Evolutionary conservation across 2,329 filamentous ascomycete genomes (phyloP), one percentile per base, ranked within the genome.

Genomic region (Verticillium zaregamsianum): DNA sequence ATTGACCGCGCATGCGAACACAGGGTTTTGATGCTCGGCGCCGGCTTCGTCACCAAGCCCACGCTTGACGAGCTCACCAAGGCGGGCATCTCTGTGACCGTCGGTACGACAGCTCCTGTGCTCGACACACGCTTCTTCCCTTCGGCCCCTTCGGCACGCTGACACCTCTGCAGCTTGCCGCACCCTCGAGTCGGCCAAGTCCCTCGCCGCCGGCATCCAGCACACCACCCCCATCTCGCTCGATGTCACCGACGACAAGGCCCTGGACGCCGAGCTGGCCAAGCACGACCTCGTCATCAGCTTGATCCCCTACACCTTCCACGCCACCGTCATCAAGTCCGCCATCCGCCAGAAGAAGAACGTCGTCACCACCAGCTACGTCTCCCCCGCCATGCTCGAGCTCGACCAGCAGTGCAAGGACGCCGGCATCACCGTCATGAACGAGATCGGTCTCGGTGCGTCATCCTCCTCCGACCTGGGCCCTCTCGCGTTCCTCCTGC

Each of bases 341-440:
- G 94, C 93, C 66, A 97, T 98, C 79, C 86, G 89, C 71, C 86
- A 89, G 71, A 97, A 97, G 90, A 97, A 94, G 85, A 82, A 98
- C 81, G 93, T 98, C 64, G 93, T 98, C 72, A 97, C 94, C 63
- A 97, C 94, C 33, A 92, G 88, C 67, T 98, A 98, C 74, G 91
- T 97, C 68, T 96, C 91, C 5, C 92, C 92, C 3, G 91, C 92
- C 67, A 97, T 97, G 93, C 78, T 89, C 79, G 94, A 93, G 81
- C 87, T 98, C 58, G 90, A 97, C 71, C 82, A 88, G 70, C 81
- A 90, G 69, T 87, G 85, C 75, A 96, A 97, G 84, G 90, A 90
- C 66, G 94, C 94, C 20, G 93, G 93, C 64, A 97, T 97, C 74
- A 96, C 92, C 12, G 93, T 97, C 73, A 93, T 97, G 90, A 97